Evolutionary conservation across 768 basidiomycete species (phyloP).

Genomic region (Termitomyces sp.): DNA sequence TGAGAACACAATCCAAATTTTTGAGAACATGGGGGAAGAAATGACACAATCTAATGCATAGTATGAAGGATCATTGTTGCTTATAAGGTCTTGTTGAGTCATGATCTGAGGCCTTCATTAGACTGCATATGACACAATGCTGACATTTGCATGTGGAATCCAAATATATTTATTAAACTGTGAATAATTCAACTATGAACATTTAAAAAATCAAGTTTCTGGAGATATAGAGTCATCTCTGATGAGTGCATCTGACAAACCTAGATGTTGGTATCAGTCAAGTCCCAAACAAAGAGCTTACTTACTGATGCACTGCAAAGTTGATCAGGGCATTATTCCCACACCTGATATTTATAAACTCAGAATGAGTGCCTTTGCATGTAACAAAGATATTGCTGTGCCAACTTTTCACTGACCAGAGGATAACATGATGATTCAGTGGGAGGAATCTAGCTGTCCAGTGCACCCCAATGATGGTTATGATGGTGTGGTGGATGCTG

Average conservation of each 20-base stretch:
- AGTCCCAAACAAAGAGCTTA: not conserved
- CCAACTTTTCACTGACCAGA: not conserved
- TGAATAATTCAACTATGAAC: too few relatives aligned
- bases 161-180: too few relatives aligned
- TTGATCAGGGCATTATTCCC: not conserved
- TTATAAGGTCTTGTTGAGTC: not conserved
- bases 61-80: not conserved
- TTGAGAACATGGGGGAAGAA: not conserved
- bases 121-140: not conserved
- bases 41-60: not conserved
- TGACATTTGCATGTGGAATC: too few relatives aligned
- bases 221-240: too few relatives aligned
- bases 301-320: not conserved
- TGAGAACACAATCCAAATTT: too few relatives aligned
- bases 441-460: too few relatives aligned
- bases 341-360: not conserved
- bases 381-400: not conserved
- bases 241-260: too few relatives aligned
- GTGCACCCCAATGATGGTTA: too few relatives aligned
- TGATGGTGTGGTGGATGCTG: too few relatives aligned
- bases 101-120: not conserved
- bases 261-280: not conserved
- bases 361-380: not conserved
- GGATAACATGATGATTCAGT: not conserved
- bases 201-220: too few relatives aligned